A percentile compares a stretch with the other conserved stretches of the same genome.
Evolutionary conservation across 2,329 filamentous ascomycete genomes (phyloP).

Genomic region (Fonsecaea nubica): DNA sequence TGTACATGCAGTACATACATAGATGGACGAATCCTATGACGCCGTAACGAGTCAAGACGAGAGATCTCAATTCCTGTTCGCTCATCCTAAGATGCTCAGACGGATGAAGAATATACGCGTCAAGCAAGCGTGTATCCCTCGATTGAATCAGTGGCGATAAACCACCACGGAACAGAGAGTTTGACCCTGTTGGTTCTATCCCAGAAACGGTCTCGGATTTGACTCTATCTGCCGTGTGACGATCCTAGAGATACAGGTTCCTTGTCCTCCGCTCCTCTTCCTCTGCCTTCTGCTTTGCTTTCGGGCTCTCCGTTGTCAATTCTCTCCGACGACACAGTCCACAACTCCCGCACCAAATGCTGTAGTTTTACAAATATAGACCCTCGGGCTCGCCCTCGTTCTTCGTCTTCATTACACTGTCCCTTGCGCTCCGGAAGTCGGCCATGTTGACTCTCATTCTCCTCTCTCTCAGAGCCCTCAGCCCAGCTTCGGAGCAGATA

Average conservation of each 20-base stretch:
- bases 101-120: too few relatives aligned
- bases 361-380: constrained; percentile 80
- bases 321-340: background rate
- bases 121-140: too few relatives aligned
- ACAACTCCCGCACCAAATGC: background rate
- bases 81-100: too few relatives aligned
- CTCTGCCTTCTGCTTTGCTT: background rate
- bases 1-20: too few relatives aligned
- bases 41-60: too few relatives aligned
- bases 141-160: too few relatives aligned
- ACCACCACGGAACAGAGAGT: background rate
- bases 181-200: background rate
- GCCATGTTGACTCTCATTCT: constrained; percentile 99
- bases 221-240: background rate
- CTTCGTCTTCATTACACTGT: constrained; percentile 97
- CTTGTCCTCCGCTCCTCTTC: background rate
- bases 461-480: constrained; percentile 91
- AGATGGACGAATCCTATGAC: too few relatives aligned
- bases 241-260: background rate
- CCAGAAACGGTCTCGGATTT: background rate
- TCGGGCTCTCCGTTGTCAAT: background rate
- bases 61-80: too few relatives aligned
- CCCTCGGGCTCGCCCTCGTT: constrained; percentile 98
- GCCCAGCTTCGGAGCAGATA: constrained; percentile 94
- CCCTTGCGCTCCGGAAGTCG: constrained; percentile 89